A percentile compares a stretch with the other conserved stretches of the same genome.
Conservation (phyloP, 345 rosid species). For the Ceriops tagal region DNA sequence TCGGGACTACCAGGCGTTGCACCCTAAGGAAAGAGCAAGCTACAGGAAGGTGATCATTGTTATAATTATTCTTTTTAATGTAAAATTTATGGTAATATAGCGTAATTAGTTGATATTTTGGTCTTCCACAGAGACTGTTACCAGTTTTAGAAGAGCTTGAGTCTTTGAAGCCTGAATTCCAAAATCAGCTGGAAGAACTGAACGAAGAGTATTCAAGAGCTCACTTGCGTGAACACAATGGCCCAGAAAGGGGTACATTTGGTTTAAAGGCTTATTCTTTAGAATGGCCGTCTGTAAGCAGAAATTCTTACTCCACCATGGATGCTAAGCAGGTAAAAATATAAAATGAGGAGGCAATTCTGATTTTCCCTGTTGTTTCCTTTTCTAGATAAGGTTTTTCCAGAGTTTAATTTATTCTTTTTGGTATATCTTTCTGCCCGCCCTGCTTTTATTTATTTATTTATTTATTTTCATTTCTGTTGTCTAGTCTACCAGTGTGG, state of each 20-base stretch:
- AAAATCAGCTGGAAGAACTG: slow-evolving; percentile 45
- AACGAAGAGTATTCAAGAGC: slow-evolving; percentile 36
- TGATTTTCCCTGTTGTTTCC: background rate
- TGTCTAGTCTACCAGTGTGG: slow-evolving; percentile 43
- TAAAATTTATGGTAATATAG: background rate
- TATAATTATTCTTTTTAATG: background rate
- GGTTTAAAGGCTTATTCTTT: slow-evolving; percentile 36
- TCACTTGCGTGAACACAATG: slow-evolving; percentile 36
- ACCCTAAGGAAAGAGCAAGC: slow-evolving; percentile 49
- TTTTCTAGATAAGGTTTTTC: background rate
- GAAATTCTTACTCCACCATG: slow-evolving; percentile 30
- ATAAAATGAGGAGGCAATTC: background rate
- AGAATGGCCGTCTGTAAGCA: slow-evolving; percentile 43
- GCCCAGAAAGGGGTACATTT: slow-evolving; percentile 22
- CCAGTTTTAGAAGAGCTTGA: slow-evolving; percentile 78
- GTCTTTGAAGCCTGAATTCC: slow-evolving; percentile 69
- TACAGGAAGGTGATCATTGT: slow-evolving; percentile 62
- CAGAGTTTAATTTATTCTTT: too few relatives aligned
- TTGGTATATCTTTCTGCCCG: too few relatives aligned
- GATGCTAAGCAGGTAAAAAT: slow-evolving; percentile 40
- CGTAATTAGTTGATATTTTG: slow-evolving; percentile 7
- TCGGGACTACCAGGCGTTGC: slow-evolving; percentile 64
- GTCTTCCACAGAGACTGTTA: slow-evolving; percentile 49
- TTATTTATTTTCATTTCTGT: slow-evolving; percentile 8
- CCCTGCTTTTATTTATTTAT: background rate